These are phyloP conservation scores for Aureobasidium sp. DNA, from an alignment of 2,329 filamentous ascomycete genomes.

Conservation along the genomic window DNA sequence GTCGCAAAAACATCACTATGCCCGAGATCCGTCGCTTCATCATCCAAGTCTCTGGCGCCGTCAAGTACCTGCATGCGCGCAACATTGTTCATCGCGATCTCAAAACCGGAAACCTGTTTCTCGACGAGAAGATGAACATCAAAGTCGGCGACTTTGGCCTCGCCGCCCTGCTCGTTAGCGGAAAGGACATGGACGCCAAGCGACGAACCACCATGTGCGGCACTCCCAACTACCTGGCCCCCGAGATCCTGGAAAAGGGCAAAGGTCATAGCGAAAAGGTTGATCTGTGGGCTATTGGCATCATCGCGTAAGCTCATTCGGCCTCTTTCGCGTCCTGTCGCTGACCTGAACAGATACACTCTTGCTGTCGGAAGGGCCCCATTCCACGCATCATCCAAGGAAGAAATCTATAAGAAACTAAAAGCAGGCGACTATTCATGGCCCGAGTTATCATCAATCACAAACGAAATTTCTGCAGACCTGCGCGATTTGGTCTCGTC, in stretches of 20 bases:
- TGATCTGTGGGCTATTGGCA: conserved; percentile 95
- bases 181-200: conserved; percentile 74
- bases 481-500: conserved; percentile 71
- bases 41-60: conserved; percentile 89
- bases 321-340: conserved; percentile 35
- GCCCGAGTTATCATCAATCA: conserved; percentile 59
- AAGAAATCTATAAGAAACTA: conserved; percentile 71
- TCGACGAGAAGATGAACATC: conserved; percentile 91
- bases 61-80: conserved; percentile 95
- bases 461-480: conserved; percentile 65
- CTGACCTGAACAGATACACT: conserved; percentile 52
- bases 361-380: conserved; percentile 95
- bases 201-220: conserved; percentile 91
- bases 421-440: conserved; percentile 71
- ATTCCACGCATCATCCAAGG: conserved; percentile 85
- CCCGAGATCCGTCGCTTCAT: conserved; percentile 92
- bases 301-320: conserved; percentile 65
- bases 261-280: conserved; percentile 97
- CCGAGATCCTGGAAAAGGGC: conserved; percentile 91
- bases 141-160: conserved; percentile 97
- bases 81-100: conserved; percentile 95
- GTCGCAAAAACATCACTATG: conserved; percentile 80
- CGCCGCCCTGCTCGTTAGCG: conserved; percentile 82
- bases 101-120: conserved; percentile 96
- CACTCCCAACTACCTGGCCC: conserved; percentile 96